Evolutionary conservation across 108 stramenopile species (phyloP), one percentile per base, ranked within the genome.

Genomic region (Stephanodiscus minutulus): DNA sequence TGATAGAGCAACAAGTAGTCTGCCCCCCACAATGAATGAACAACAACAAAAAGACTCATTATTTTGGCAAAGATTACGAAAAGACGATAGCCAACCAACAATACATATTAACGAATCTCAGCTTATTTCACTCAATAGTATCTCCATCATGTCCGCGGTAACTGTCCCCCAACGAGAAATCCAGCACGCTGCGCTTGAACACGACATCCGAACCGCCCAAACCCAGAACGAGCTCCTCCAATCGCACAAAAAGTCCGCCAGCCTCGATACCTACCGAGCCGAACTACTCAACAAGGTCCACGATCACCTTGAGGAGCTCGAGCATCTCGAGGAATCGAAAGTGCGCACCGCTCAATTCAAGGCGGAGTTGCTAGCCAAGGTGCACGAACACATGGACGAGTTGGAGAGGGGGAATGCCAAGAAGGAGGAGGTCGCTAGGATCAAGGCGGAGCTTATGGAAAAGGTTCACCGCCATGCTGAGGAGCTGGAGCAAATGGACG

Each of bases 391-490:
- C 48, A 57, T 78, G 53, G 69, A 64, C 20, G 64, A 68, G 53
- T 50, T 72, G 65, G 72, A 73, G 39, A 72, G 57, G 64, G 82
- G 73, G 24, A 22, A 64, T 20, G 72, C 72, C 67, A 82, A 82
- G 66, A 73, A 73, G 54, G 82, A 77, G 22, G 76, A 77, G 59
- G 76, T 82, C 49, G 82, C 76, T 0, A 59, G 12, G 27, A 36
- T 82, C 65, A 82, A 73, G 52, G 66, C 52, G 27, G 76, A 77
- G 36, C 71, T 82, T 1, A 64, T 82, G 50, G 64, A 65, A n/a
- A 82, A 74, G 66, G 82, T 82, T n/a, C 71, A 77, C 37, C 47
- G 57, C 20, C 82, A 82, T 50, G 37, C 76, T 15, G 82, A 77
- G 22, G 76, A 77, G 36, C 72, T 82, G 8, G 66, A 77, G 27